Evolutionary conservation across 495 filamentous ascomycete genomes (phyloP), one percentile per base, ranked within the genome.

Genomic region (Tuber aestivum): DNA sequence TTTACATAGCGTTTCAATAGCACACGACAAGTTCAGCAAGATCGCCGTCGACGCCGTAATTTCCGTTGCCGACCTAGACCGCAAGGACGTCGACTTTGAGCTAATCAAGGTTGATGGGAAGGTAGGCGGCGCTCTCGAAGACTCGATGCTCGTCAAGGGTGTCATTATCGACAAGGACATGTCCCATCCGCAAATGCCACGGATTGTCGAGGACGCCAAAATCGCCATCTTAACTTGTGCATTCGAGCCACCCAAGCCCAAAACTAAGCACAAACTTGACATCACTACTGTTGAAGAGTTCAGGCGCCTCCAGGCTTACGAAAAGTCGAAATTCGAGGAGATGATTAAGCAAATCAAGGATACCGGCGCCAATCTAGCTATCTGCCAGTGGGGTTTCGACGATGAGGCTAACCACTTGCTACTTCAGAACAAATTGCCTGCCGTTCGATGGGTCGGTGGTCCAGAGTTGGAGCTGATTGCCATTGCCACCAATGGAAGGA

Each of bases 151-250:
- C 48, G 94, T 99, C 74, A 94, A 97, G 86, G 95, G 95, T 84
- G 95, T 99, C 61, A 95, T 99, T 82, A 89, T 99, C 83, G 95
- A 99, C 88, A 99, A 99, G 86, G 95, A 99, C 84, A 98, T 99
- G 87, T 99, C 95, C 44, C 95, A 99, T 85, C 96, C 95, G 23
- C 95, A 99, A 84, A 99, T 99, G 95, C 95, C 95, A 41, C 91
- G 90, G 71, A 92, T 97, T 84, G 95, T 99, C 72, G 87, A 86
- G 73, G 93, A 99, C 85, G 95, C 96, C 80, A 98, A 97, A 86
- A 88, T 99, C 81, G 95, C 95, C 61, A 98, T 99, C 81, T 87
- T 99, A 69, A 99, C 95, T 68, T 99, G 95, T 84, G 94, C 95
- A 1, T 98, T 99, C 84, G 95, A 99, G 86, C 95, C 95, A n/a